Evolutionary conservation across 1,284 basidiomycete species (phyloP).

Genomic region (Pyrrhoderma noxium): DNA sequence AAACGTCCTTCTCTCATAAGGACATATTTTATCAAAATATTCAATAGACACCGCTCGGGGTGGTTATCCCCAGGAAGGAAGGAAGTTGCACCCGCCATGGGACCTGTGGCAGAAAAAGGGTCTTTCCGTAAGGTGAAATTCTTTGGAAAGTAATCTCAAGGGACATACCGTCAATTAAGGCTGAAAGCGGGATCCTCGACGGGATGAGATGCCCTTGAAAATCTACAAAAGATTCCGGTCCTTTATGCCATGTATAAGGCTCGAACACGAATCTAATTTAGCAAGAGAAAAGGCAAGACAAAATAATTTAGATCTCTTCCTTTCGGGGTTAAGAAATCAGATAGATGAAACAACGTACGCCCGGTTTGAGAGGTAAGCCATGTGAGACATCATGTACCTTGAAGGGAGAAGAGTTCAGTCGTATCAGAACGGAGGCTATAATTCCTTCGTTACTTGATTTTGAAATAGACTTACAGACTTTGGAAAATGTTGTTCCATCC

Average conservation of each 20-base stretch:
- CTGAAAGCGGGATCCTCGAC: constrained; percentile 17
- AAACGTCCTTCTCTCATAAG: constrained; percentile 5
- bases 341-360: constrained; percentile 14
- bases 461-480: not conserved
- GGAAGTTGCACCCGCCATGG: constrained; percentile 15
- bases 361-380: constrained; percentile 18
- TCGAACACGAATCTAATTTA: constrained; percentile 15
- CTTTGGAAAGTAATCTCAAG: not conserved
- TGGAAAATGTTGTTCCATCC: constrained; percentile 13
- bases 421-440: not conserved
- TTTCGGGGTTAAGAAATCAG: not conserved
- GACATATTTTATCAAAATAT: constrained; percentile 17
- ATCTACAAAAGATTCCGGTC: constrained; percentile 4
- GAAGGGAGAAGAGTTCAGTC: not conserved
- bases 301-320: not conserved
- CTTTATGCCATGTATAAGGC: constrained; percentile 14
- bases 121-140: not conserved
- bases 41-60: constrained; percentile 17
- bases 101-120: constrained; percentile 8
- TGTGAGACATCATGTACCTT: constrained; percentile 14
- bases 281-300: not conserved
- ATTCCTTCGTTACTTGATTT: not conserved
- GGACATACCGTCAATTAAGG: constrained; percentile 14
- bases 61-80: constrained; percentile 9
- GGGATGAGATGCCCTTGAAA: constrained; percentile 16